A percentile compares a stretch with the other conserved stretches of the same genome.
Evolutionary conservation across 371 early-diverging fungal species (phyloP).

Genomic region (Smittium culicis): DNA sequence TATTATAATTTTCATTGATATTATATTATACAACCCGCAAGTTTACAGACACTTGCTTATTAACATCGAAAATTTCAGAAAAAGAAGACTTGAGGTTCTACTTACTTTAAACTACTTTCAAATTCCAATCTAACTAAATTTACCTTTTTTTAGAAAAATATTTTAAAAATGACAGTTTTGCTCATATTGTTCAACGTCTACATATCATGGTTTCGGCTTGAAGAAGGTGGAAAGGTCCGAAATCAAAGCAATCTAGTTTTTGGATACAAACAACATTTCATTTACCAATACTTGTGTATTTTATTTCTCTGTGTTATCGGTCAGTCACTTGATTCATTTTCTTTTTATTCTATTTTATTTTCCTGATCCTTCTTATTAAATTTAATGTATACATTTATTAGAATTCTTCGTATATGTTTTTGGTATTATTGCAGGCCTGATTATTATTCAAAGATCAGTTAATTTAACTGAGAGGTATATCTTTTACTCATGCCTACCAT

Average conservation of each 20-base stretch:
- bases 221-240: constrained; percentile 45
- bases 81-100: constrained; percentile 4
- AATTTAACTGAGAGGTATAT: constrained; percentile 16
- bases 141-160: constrained; percentile 28
- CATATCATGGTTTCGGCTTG: constrained; percentile 82
- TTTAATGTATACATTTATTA: constrained; percentile 1
- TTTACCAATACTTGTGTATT: constrained; percentile 60
- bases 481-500: too few relatives aligned
- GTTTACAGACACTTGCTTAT: constrained; percentile 83
- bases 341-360: background rate
- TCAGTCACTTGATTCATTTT: too few relatives aligned
- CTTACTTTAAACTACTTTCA: background rate
- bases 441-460: constrained; percentile 21
- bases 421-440: constrained; percentile 23
- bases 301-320: constrained; percentile 56
- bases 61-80: constrained; percentile 40
- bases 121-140: too few relatives aligned
- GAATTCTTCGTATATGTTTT: constrained; percentile 8
- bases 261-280: constrained; percentile 27
- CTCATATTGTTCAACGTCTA: constrained; percentile 83
- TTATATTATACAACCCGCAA: constrained; percentile 79
- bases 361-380: background rate
- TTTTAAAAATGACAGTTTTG: constrained; percentile 62
- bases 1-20: constrained; percentile 82
- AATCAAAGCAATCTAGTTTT: constrained; percentile 45